Base-by-base conservation (phyloP, 163 green algal species). In the Scenedesmus sp. region DNA sequence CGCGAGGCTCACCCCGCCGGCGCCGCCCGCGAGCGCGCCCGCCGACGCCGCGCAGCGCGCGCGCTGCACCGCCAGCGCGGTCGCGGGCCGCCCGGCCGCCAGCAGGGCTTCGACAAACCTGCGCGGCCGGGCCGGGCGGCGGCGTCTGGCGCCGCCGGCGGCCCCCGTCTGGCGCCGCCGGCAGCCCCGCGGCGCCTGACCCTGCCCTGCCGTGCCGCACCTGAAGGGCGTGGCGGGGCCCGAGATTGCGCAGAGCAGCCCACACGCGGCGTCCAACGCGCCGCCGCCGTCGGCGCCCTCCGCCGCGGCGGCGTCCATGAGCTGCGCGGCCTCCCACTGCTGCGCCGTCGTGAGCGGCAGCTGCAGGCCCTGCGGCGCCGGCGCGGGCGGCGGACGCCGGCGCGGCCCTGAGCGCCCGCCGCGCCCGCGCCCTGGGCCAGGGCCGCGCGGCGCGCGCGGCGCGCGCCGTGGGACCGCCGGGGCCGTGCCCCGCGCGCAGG, bases 41-140 rank as follows among this genome's bases (percentile, higher is more conserved):
- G 10, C 33, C n/a, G 33, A 29, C 31, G 33, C 69, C 47, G 57
- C 70, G 18, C 72, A 70, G 45, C 72, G 72, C 11, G 72, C 72
- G 5, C 60, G 60, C 63, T 80, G 72, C 20, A 80, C 72, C 42
- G 72, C 72, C 17, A 80, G 47, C 9, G 72, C 72, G n/a, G 58
- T 63, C 3, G 72, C 34, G 20, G 72, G 72, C 1, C 58, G 60
- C 15, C 60, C 72, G 34, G 72, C 72, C 28, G 58, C 44, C 3
- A 70, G 28, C 44, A 80, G 58, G 14, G 72, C 72, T 13, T 80
- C 72, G 2, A 80, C 72, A 63, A 80, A 63, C 58, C 69, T 77
- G 54, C 24, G 31, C 58, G 45, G 58, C 33, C 14, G 58, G 11
- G 29, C 28, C 58, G 14, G 58, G 14, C 5, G 56, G 28, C 36